Evolutionary conservation across 129 eudicot genomes (phyloP).

Genomic region (Tagetes patula): DNA sequence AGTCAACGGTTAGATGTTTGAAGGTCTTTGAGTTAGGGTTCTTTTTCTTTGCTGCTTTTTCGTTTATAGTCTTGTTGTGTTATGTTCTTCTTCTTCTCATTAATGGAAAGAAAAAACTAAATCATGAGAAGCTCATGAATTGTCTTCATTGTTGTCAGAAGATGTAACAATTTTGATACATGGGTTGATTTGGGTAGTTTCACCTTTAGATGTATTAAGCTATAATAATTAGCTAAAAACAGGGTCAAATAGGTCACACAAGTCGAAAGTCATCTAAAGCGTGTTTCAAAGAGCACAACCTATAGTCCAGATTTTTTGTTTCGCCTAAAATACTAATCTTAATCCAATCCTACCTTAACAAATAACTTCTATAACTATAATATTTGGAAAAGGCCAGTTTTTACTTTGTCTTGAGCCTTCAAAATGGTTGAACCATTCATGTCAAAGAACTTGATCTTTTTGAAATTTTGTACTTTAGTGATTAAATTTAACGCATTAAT

Average conservation of each 20-base stretch:
- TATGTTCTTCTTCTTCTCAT: not conserved
- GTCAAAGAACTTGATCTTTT: not conserved
- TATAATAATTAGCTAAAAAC: not conserved
- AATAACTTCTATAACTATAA: no score
- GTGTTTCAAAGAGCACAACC: not conserved
- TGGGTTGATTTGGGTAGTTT: not conserved
- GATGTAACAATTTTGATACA: not conserved
- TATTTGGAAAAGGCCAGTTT: no score
- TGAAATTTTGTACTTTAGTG: not conserved
- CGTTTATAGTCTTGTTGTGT: slow-evolving; percentile 16
- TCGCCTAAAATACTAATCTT: no score
- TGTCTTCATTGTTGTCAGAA: not conserved
- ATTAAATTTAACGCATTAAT: not conserved
- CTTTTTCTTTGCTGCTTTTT: not conserved
- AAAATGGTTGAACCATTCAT: no score
- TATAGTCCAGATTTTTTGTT: no score
- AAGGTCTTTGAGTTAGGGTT: slow-evolving; percentile 13
- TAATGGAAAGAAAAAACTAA: not conserved
- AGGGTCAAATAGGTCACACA: not conserved
- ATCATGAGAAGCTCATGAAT: not conserved
- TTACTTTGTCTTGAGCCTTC: no score
- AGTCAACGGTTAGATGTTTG: slow-evolving; percentile 20
- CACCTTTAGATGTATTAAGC: not conserved
- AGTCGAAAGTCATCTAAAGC: not conserved
- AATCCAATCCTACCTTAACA: no score